Conservation (phyloP, 495 filamentous ascomycete genomes). For the Penicillium odoratum region DNA sequence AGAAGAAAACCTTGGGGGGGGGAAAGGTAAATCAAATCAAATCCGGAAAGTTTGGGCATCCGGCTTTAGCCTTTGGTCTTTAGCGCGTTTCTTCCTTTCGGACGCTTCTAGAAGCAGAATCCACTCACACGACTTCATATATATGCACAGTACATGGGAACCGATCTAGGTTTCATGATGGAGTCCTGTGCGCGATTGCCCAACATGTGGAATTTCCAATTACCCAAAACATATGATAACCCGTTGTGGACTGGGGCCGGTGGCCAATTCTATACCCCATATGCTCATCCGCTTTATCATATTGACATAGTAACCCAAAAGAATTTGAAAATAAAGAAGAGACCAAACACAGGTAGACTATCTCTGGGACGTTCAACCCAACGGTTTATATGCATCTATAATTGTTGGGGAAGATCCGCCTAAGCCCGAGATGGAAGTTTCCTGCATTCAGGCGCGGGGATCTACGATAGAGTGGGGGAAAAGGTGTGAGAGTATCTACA, state of each 20-base stretch:
- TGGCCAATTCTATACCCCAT: not conserved
- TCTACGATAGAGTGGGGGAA: not conserved
- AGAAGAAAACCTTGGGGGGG: not conserved
- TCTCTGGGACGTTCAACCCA: not conserved
- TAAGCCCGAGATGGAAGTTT: not conserved
- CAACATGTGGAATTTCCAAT: not conserved
- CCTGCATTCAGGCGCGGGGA: not conserved
- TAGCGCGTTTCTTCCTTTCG: not conserved
- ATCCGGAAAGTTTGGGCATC: slow-evolving; percentile 15
- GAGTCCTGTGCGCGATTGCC: not conserved
- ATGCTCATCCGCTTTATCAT: too few relatives aligned
- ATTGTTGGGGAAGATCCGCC: not conserved
- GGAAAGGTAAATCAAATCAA: slow-evolving; percentile 4
- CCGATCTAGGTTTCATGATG: not conserved
- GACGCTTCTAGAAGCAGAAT: slow-evolving; percentile 5
- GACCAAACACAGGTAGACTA: not conserved
- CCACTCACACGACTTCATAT: not conserved
- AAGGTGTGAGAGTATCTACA: not conserved
- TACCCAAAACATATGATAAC: not conserved
- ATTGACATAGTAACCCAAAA: too few relatives aligned
- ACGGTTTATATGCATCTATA: not conserved
- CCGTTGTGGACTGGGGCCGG: not conserved
- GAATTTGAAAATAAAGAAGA: too few relatives aligned
- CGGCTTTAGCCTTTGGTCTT: not conserved
- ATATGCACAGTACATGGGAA: too few relatives aligned